These are phyloP conservation scores for Populus deltoides DNA, from an alignment of 345 rosid species.

Conservation along the genomic window DNA sequence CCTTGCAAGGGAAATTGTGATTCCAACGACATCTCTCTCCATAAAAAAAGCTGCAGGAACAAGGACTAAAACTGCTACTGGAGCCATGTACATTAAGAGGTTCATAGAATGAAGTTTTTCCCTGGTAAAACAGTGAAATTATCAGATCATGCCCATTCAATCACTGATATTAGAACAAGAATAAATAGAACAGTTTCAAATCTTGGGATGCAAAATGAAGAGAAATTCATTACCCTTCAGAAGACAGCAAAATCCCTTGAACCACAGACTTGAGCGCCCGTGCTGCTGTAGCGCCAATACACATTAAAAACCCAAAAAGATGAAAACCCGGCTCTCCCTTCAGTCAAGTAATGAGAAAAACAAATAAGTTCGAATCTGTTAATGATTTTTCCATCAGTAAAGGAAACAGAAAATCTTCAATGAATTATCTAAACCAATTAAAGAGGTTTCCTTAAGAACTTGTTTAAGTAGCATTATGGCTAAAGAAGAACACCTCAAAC, in stretches of 20 bases:
- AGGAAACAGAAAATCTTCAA: neutral
- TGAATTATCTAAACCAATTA: neutral
- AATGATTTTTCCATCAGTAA: neutral
- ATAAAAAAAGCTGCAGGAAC: conserved; percentile 31
- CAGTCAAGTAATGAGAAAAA: conserved; percentile 18
- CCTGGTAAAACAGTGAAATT: conserved; percentile 14
- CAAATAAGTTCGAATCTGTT: neutral
- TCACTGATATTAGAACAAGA: neutral
- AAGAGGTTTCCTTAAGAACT: neutral
- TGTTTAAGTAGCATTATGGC: neutral
- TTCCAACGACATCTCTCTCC: conserved; percentile 42
- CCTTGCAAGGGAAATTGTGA: conserved; percentile 40
- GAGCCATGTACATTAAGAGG: conserved; percentile 55
- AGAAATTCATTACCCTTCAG: conserved; percentile 37
- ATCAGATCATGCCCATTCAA: neutral
- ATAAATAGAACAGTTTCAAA: neutral
- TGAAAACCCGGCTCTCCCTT: conserved; percentile 54
- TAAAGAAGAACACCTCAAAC: neutral
- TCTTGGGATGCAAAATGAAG: neutral
- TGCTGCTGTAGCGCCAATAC: conserved; percentile 47
- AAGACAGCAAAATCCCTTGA: conserved; percentile 49
- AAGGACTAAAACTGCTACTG: conserved; percentile 41
- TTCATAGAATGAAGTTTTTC: conserved; percentile 53
- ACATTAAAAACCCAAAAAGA: conserved; percentile 45
- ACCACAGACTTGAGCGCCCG: conserved; percentile 47